phyloP scores from a whole-genome alignment of 169 alveolate genomes.

The Plasmodium blacklocki region DNA sequence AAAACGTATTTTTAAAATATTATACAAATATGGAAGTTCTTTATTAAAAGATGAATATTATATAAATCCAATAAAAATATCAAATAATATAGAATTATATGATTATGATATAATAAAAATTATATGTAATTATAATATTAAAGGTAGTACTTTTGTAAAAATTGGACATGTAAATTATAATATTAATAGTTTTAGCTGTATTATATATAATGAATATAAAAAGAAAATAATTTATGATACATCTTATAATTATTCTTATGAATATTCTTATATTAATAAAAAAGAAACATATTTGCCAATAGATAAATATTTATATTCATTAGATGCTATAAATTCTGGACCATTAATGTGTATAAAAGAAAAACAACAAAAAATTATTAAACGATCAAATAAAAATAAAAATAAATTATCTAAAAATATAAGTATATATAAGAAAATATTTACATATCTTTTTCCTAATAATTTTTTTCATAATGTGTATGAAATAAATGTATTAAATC shows the following conservation, averaged over 20 bases:
- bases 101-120: slow-evolving; percentile 60
- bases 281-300: slow-evolving; percentile 66
- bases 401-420: slow-evolving; percentile 24
- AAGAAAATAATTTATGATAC: slow-evolving; percentile 72
- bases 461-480: slow-evolving; percentile 18
- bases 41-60: slow-evolving; percentile 33
- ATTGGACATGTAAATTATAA: slow-evolving; percentile 47
- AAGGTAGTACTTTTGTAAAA: slow-evolving; percentile 41
- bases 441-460: slow-evolving; percentile 21
- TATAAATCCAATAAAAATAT: slow-evolving; percentile 42
- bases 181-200: slow-evolving; percentile 68
- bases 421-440: slow-evolving; percentile 21
- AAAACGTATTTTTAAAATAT: slow-evolving; percentile 48
- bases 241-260: slow-evolving; percentile 60
- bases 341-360: slow-evolving; percentile 57
- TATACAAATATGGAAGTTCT: slow-evolving; percentile 62
- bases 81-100: slow-evolving; percentile 60
- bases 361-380: slow-evolving; percentile 13
- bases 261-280: slow-evolving; percentile 48
- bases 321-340: slow-evolving; percentile 33
- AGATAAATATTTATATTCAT: slow-evolving; percentile 59
- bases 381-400: slow-evolving; percentile 11
- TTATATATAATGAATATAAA: slow-evolving; percentile 44
- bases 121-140: slow-evolving; percentile 60
- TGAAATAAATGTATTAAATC: slow-evolving; percentile 68